Evolutionary conservation across 306 rosid species (phyloP).

Genomic region (Morella rubra): DNA sequence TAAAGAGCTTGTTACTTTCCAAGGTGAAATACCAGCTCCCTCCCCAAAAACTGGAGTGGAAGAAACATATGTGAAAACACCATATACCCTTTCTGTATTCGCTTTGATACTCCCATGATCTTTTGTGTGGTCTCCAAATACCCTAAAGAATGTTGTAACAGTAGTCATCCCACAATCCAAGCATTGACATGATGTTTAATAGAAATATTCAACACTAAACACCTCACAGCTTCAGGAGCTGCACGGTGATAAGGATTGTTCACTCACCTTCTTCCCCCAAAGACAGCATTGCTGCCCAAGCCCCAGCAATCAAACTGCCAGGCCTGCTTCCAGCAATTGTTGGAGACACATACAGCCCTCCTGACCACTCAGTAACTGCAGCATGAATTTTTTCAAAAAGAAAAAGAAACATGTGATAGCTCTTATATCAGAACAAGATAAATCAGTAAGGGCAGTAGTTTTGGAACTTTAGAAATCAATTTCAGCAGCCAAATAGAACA

Average conservation of each 20-base stretch:
- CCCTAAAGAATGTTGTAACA: slow-evolving; percentile 48
- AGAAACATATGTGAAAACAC: slow-evolving; percentile 5
- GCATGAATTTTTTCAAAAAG: slow-evolving; percentile 19
- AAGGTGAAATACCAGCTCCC: slow-evolving; percentile 2
- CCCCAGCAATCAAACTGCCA: slow-evolving; percentile 91
- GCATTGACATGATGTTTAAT: slow-evolving; percentile 16
- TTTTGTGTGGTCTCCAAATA: slow-evolving; percentile 77
- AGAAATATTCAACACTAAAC: slow-evolving; percentile 16
- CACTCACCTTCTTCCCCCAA: slow-evolving; percentile 77
- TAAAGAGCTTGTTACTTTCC: slow-evolving; percentile 19
- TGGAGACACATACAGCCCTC: slow-evolving; percentile 94
- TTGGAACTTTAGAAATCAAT: neutral
- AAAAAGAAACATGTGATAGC: neutral
- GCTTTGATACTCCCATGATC: slow-evolving; percentile 77
- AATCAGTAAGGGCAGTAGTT: neutral
- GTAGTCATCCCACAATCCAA: slow-evolving; percentile 21
- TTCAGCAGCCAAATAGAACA: slow-evolving; percentile 16
- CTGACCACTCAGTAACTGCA: slow-evolving; percentile 97
- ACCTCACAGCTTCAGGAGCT: slow-evolving; percentile 8
- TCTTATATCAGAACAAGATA: slow-evolving; percentile 2
- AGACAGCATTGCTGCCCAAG: slow-evolving; percentile 98
- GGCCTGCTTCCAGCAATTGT: slow-evolving; percentile 98
- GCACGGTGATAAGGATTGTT: slow-evolving; percentile 2
- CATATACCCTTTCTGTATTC: slow-evolving; percentile 62
- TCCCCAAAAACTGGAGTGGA: neutral